A percentile compares a stretch with the other conserved stretches of the same genome.
Conservation (phyloP, 306 rosid species). For the Pyrus betulifolia region DNA sequence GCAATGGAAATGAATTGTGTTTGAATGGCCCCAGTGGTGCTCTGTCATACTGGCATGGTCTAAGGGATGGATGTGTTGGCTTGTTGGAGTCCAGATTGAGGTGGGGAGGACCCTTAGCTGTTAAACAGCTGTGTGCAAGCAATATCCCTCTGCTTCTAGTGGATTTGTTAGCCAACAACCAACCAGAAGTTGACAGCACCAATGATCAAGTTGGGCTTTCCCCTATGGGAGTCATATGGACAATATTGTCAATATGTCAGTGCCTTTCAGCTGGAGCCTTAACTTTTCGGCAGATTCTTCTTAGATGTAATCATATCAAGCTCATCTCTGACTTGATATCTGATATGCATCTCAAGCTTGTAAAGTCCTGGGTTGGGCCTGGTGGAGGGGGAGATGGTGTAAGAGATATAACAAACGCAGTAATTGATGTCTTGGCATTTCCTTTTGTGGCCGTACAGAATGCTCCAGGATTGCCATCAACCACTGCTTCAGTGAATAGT, state of each 20-base stretch:
- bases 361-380: conserved; percentile 75
- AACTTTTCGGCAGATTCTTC: conserved; percentile 70
- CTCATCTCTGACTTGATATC: conserved; percentile 58
- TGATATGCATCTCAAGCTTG: conserved; percentile 65
- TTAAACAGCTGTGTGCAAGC: conserved; percentile 81
- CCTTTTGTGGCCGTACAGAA: conserved; percentile 91
- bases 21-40: conserved; percentile 30
- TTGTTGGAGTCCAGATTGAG: conserved; percentile 69
- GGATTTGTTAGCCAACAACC: conserved; percentile 46
- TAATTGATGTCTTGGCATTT: conserved; percentile 78
- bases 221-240: conserved; percentile 79
- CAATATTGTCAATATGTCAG: conserved; percentile 61
- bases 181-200: conserved; percentile 32
- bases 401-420: conserved; percentile 56
- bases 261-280: conserved; percentile 75
- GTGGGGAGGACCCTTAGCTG: conserved; percentile 88
- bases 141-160: conserved; percentile 73
- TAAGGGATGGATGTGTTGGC: conserved; percentile 83
- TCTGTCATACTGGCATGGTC: conserved; percentile 77
- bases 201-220: conserved; percentile 67
- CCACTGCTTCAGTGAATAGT: conserved; percentile 78
- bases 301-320: conserved; percentile 60
- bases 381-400: conserved; percentile 81
- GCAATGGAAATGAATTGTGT: conserved; percentile 38
- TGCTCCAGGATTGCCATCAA: conserved; percentile 72